Conservation (phyloP, 768 basidiomycete species). For the Kwoniella pini region DNA sequence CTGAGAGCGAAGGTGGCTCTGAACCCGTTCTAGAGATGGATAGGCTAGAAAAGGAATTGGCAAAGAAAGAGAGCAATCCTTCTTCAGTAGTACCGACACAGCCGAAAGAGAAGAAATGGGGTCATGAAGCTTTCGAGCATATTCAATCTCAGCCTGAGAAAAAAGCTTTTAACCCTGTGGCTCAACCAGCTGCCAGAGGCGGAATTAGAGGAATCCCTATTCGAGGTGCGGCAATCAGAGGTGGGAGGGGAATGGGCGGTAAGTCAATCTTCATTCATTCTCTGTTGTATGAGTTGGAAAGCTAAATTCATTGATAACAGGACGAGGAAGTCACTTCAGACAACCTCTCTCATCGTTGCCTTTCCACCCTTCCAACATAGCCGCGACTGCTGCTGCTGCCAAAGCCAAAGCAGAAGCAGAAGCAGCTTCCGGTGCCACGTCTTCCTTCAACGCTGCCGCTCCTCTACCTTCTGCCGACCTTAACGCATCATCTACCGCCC, state of each 20-base stretch:
- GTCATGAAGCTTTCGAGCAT: slow-evolving; percentile 45
- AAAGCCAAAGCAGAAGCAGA: neutral
- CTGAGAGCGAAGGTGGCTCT: slow-evolving; percentile 18
- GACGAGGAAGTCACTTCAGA: slow-evolving; percentile 25
- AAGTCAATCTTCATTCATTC: slow-evolving; percentile 1
- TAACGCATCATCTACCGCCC: neutral
- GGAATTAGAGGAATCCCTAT: slow-evolving; percentile 3
- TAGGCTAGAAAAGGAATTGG: slow-evolving; percentile 6
- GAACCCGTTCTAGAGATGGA: slow-evolving; percentile 36
- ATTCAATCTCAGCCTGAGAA: slow-evolving; percentile 12
- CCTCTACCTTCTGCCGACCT: neutral
- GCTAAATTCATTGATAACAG: slow-evolving; percentile 1
- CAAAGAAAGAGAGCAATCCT: neutral
- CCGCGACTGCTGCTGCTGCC: slow-evolving; percentile 2
- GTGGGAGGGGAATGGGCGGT: slow-evolving; percentile 31
- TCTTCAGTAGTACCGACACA: neutral
- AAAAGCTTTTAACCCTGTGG: neutral
- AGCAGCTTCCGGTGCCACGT: neutral
- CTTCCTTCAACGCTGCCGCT: neutral
- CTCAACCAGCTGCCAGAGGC: slow-evolving; percentile 1
- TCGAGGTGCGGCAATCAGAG: slow-evolving; percentile 22
- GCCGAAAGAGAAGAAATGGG: slow-evolving; percentile 33
- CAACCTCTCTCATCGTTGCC: slow-evolving; percentile 12
- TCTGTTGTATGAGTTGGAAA: too few species aligned
- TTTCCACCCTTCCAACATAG: slow-evolving; percentile 11